phyloP scores from a whole-genome alignment of 306 rosid species.

The Dicorynia guianensis region DNA sequence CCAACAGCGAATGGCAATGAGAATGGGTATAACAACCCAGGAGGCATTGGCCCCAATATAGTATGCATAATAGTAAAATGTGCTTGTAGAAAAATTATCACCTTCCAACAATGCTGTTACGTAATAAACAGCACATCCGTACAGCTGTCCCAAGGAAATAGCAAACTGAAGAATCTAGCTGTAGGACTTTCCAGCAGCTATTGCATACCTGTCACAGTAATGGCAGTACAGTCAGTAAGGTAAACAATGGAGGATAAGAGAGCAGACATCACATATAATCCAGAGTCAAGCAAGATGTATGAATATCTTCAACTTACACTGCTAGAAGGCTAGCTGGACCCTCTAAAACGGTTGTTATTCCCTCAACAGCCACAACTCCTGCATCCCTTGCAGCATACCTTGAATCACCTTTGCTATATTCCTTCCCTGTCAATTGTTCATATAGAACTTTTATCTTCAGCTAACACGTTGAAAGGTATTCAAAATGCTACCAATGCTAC shows the following conservation, averaged over 20 bases:
- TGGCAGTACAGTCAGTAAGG: neutral
- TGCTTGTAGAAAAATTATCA: slow-evolving; percentile 66
- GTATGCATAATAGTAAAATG: slow-evolving; percentile 77
- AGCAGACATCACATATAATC: neutral
- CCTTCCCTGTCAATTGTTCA: slow-evolving; percentile 75
- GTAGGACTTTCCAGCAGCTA: slow-evolving; percentile 72
- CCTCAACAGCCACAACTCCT: slow-evolving; percentile 77
- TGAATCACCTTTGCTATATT: slow-evolving; percentile 98
- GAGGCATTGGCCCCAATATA: slow-evolving; percentile 72
- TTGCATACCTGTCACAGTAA: slow-evolving; percentile 73
- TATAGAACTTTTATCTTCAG: neutral
- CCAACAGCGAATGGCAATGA: slow-evolving; percentile 80
- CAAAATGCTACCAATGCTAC: slow-evolving; percentile 2
- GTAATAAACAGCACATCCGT: slow-evolving; percentile 74
- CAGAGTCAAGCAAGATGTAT: neutral
- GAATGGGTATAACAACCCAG: slow-evolving; percentile 77
- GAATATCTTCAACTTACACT: slow-evolving; percentile 62
- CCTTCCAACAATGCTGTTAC: slow-evolving; percentile 79
- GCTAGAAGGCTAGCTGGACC: slow-evolving; percentile 91
- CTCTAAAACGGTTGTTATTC: slow-evolving; percentile 72
- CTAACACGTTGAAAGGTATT: neutral
- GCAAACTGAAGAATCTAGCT: slow-evolving; percentile 86
- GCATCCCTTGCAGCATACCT: slow-evolving; percentile 84
- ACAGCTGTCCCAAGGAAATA: slow-evolving; percentile 84
- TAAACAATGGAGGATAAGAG: neutral